Percentiles rank a stretch among this genome's conserved stretches.
Conservation (phyloP, 1,284 basidiomycete species). For the Inonotus obliquus region DNA sequence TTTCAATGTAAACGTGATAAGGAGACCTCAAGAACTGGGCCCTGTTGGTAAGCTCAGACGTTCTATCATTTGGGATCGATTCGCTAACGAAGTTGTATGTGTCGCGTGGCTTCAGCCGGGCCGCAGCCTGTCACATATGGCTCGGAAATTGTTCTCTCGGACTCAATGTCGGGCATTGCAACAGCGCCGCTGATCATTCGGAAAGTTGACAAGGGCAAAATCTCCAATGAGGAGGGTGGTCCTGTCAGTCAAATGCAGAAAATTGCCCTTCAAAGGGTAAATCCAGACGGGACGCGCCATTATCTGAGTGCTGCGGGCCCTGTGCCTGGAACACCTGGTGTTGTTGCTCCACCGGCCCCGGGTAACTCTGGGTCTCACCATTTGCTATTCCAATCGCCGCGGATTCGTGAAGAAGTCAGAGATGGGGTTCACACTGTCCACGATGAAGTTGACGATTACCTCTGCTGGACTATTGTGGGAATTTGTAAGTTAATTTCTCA, state of each 20-base stretch:
- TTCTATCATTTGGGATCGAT: slow-evolving; percentile 36
- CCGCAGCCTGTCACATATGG: slow-evolving; percentile 88
- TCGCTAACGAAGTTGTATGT: slow-evolving; percentile 40
- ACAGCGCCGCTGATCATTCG: slow-evolving; percentile 87
- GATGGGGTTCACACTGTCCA: slow-evolving; percentile 64
- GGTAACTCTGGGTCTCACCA: slow-evolving; percentile 79
- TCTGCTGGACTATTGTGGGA: slow-evolving; percentile 94
- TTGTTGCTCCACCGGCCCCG: slow-evolving; percentile 55
- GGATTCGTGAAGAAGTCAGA: slow-evolving; percentile 69
- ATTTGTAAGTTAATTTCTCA: slow-evolving; percentile 64
- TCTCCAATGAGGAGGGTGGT: slow-evolving; percentile 77
- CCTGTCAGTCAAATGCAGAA: slow-evolving; percentile 97
- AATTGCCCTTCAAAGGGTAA: slow-evolving; percentile 83
- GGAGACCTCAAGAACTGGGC: slow-evolving; percentile 53
- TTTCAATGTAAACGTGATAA: slow-evolving; percentile 86
- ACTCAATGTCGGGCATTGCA: slow-evolving; percentile 77
- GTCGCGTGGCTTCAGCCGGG: slow-evolving; percentile 38
- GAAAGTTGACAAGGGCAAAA: slow-evolving; percentile 89
- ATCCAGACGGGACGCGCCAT: slow-evolving; percentile 73
- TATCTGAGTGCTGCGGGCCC: slow-evolving; percentile 82
- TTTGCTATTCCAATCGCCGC: slow-evolving; percentile 70
- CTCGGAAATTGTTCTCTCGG: slow-evolving; percentile 81
- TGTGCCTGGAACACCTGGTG: slow-evolving; percentile 67
- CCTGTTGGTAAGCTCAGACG: slow-evolving; percentile 53
- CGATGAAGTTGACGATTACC: slow-evolving; percentile 90